phyloP scores from a whole-genome alignment of 768 basidiomycete genomes.

The Candolleomyces aberdarensis region DNA sequence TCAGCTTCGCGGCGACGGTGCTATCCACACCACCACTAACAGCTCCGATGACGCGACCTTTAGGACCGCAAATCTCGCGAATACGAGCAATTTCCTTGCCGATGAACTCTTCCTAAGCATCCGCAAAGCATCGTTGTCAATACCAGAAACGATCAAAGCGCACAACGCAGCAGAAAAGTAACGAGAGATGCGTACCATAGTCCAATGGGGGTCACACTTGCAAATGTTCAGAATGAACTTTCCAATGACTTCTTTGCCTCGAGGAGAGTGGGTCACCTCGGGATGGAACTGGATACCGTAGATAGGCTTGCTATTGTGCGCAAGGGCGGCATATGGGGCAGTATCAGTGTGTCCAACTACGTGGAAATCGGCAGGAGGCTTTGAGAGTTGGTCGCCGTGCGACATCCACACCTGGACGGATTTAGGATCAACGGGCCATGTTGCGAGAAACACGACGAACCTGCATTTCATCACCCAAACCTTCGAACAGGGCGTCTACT shows the following conservation, averaged over 20 bases:
- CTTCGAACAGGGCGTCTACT: conserved; percentile 78
- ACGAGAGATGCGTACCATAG: conserved; percentile 61
- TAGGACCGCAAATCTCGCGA: conserved; percentile 89
- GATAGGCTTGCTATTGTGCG: conserved; percentile 83
- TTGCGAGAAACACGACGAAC: conserved; percentile 35
- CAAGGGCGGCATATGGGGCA: conserved; percentile 91
- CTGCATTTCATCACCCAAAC: conserved; percentile 86
- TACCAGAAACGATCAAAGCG: too few relatives aligned
- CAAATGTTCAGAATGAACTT: conserved; percentile 86
- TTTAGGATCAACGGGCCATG: not conserved
- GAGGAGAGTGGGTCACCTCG: conserved; percentile 92
- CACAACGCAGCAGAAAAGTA: not conserved
- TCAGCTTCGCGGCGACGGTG: conserved; percentile 96
- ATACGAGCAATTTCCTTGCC: conserved; percentile 95
- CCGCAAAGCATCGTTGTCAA: too few relatives aligned
- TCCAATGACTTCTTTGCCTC: conserved; percentile 85
- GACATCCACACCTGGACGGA: conserved; percentile 97
- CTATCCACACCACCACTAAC: conserved; percentile 98
- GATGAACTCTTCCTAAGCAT: conserved; percentile 86
- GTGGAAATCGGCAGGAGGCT: conserved; percentile 78
- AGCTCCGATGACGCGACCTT: conserved; percentile 95
- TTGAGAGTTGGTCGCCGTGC: conserved; percentile 91
- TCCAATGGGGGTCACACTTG: conserved; percentile 80
- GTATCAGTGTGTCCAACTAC: conserved; percentile 83
- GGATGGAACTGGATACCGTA: conserved; percentile 99